A percentile compares a stretch with the other conserved stretches of the same genome.
phyloP scores from a whole-genome alignment of 164 flowering plant species.

The Saururus chinensis region DNA sequence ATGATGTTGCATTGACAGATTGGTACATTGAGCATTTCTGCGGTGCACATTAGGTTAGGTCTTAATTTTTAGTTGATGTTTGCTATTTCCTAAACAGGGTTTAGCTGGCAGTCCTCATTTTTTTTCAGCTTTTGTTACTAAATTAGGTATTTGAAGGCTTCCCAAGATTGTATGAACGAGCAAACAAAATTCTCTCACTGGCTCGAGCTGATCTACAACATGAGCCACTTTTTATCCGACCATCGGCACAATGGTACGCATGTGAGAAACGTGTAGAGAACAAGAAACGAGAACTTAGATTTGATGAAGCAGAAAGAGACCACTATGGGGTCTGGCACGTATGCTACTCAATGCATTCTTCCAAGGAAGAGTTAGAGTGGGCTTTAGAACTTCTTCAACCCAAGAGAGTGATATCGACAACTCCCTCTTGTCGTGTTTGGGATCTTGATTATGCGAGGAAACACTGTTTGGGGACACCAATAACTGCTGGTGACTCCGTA shows the following conservation, averaged over 20 bases:
- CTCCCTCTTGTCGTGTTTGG: constrained; percentile 64
- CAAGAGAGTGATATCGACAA: constrained; percentile 73
- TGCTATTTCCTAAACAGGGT: not conserved
- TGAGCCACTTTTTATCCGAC: constrained; percentile 78
- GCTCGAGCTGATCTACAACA: constrained; percentile 41
- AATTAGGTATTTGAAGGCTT: constrained; percentile 54
- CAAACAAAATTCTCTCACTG: constrained; percentile 40
- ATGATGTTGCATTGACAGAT: too few relatives aligned
- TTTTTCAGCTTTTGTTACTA: not conserved
- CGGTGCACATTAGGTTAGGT: not conserved
- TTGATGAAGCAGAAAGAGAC: constrained; percentile 47
- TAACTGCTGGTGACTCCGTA: constrained; percentile 37
- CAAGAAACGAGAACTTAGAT: constrained; percentile 24
- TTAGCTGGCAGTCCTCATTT: not conserved
- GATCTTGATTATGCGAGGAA: constrained; percentile 66
- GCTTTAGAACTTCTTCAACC: constrained; percentile 73
- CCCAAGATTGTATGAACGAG: constrained; percentile 58
- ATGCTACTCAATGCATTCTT: constrained; percentile 84
- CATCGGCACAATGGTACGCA: constrained; percentile 87
- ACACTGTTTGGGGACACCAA: constrained; percentile 22
- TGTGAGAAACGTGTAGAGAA: constrained; percentile 29
- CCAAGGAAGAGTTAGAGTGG: constrained; percentile 76
- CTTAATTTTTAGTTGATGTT: not conserved
- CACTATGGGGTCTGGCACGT: constrained; percentile 82
- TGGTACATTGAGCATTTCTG: not conserved